These are phyloP conservation scores for Fusarium pseudoanthophilum DNA, from an alignment of 2,329 filamentous ascomycete genomes.

Conservation along the genomic window DNA sequence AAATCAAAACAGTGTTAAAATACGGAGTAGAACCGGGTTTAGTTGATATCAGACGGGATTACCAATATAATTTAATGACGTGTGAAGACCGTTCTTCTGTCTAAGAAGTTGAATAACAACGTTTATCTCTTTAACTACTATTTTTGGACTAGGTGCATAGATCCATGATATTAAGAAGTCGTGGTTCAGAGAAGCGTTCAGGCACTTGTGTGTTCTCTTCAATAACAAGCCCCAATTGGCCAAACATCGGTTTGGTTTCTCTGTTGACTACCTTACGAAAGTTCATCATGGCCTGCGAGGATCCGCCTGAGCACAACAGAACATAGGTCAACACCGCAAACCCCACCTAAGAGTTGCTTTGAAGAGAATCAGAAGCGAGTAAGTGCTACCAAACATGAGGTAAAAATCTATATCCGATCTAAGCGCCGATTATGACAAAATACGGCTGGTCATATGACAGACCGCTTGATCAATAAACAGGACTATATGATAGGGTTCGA, in stretches of 20 bases:
- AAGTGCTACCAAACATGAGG: neutral
- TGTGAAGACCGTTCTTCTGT: neutral
- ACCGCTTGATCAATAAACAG: conserved; percentile 1
- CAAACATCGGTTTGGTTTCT: neutral
- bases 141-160: neutral
- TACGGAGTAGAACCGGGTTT: neutral
- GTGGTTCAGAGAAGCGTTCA: neutral
- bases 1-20: neutral
- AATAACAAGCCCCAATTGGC: neutral
- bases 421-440: neutral
- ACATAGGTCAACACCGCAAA: neutral
- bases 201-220: neutral
- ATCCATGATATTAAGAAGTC: neutral
- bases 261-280: neutral
- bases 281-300: neutral
- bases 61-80: conserved; percentile 5
- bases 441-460: conserved; percentile 3
- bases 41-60: neutral
- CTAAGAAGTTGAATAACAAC: neutral
- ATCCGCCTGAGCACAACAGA: neutral
- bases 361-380: conserved; percentile 9
- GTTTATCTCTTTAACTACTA: neutral
- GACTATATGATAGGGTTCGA: neutral
- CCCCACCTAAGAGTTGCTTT: neutral
- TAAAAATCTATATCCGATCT: neutral